Conservation (phyloP, 352 stramenopile genomes). For the Phytophthora macrochlamydospora region DNA sequence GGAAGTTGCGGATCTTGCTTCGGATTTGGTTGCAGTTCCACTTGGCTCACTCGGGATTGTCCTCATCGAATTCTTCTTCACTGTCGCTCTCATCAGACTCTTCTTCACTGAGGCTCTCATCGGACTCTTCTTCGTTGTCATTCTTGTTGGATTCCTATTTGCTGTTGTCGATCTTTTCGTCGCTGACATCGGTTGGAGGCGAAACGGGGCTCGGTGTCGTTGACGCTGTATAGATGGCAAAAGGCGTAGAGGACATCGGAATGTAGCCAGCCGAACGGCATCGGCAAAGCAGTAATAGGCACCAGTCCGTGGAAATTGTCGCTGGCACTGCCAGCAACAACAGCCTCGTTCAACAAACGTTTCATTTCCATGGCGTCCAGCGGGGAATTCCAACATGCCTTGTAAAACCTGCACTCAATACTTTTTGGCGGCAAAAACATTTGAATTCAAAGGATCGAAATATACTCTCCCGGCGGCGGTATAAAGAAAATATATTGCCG, state of each 20-base stretch:
- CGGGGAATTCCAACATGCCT: no score
- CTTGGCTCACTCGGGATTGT: constrained; percentile 31
- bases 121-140: constrained; percentile 16
- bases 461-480: no score
- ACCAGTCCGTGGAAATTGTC: not conserved
- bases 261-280: not conserved
- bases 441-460: not conserved
- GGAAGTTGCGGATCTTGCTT: constrained; percentile 50
- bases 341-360: constrained; percentile 14
- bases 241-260: not conserved
- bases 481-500: no score
- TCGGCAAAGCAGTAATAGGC: not conserved
- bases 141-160: constrained; percentile 28
- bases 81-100: constrained; percentile 24
- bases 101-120: constrained; percentile 17
- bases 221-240: not conserved
- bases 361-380: constrained; percentile 23
- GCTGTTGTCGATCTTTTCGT: constrained; percentile 20
- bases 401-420: no score
- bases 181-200: not conserved
- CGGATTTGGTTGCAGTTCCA: constrained; percentile 54
- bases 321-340: constrained; percentile 9
- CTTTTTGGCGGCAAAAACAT: not conserved
- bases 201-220: not conserved
- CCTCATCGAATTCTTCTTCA: constrained; percentile 28